Evolutionary conservation across 2,329 filamentous ascomycete species (phyloP), one percentile per base, ranked within the genome.

Genomic region (Ophiostoma triangulosporum): DNA sequence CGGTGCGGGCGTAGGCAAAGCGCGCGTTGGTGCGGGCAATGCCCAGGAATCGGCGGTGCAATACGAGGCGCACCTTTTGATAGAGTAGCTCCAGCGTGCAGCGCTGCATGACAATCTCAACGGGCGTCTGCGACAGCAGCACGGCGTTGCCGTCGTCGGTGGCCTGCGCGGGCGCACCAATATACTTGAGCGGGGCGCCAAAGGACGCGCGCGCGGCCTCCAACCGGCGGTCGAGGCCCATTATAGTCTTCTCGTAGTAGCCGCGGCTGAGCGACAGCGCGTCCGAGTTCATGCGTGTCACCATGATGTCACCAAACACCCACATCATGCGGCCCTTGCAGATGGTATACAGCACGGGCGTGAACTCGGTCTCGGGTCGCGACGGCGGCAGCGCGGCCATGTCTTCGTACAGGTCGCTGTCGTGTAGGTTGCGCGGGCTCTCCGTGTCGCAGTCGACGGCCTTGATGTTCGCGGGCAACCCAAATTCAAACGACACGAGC

Each of bases 351-450:
- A 62, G 51, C 1, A 53, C 64, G 6, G 70, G 68, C 2, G 70
- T 72, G 15, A 70, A 65, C 40, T 74, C 71, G 0, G 68, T 68
- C 15, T 64, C 60, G 2, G 70, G 67, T 1, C 73, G 66, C 5
- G 69, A 64, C 1, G 66, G 64, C 2, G 73, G 73, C 53, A 75
- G 64, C 4, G 68, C 64, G 11, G 62, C 61, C 15, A 67, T 66
- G 20, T 67, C 63, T 60, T 76, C 73, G 58, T 74, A 72, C 58
- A 78, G 76, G 59, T 78, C 75, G 12, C 71, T 67, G 56, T 78
- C 75, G 50, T 63, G 65, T 7, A 76, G 63, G 59, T 75, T 76
- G 5, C 66, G 63, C 5, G 73, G 73, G 27, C 68, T 63, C 6
- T 63, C 65, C 1, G 69, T 71, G 58, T 76, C 73, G 60, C 67